These are phyloP conservation scores for Immersiporthe knoxdaviesiana DNA, from an alignment of 2,329 filamentous ascomycete genomes.

Conservation along the genomic window DNA sequence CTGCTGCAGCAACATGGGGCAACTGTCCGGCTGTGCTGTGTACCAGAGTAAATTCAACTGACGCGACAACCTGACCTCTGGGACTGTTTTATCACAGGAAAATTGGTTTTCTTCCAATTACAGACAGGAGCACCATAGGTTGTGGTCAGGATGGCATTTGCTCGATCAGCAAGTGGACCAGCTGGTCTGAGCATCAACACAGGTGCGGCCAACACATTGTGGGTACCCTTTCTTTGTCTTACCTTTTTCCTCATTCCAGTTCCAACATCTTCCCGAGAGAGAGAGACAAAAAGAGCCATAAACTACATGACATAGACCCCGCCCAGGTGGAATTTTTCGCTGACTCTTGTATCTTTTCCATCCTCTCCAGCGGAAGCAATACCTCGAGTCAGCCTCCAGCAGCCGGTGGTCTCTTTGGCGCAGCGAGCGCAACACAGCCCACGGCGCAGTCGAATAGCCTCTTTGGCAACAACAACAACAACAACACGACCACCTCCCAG, in stretches of 20 bases:
- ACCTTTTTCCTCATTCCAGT: slow-evolving; percentile 14
- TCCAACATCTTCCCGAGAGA: background rate
- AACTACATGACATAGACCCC: slow-evolving; percentile 21
- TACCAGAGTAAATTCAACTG: background rate
- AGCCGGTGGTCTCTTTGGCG: slow-evolving; percentile 38
- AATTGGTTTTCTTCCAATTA: slow-evolving; percentile 12
- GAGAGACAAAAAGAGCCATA: background rate
- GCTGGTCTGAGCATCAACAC: slow-evolving; percentile 68
- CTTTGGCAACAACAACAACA: slow-evolving; percentile 33
- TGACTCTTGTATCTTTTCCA: background rate
- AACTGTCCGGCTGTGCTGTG: no score
- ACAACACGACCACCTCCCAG: slow-evolving; percentile 21
- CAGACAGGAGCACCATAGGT: background rate
- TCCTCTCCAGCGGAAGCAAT: slow-evolving; percentile 35
- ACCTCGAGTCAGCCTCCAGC: slow-evolving; percentile 40
- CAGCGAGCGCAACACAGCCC: slow-evolving; percentile 26
- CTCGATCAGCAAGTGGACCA: slow-evolving; percentile 62
- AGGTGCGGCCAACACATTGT: slow-evolving; percentile 61
- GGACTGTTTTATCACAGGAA: background rate
- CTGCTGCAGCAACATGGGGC: background rate
- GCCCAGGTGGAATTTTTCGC: slow-evolving; percentile 21
- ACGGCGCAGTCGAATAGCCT: slow-evolving; percentile 41
- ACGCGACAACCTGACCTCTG: background rate
- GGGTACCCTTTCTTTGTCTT: slow-evolving; percentile 35
- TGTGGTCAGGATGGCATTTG: slow-evolving; percentile 48